Percentiles rank a stretch among this genome's conserved stretches.
Evolutionary conservation across 345 rosid genomes (phyloP).

Genomic region (Aquilaria sinensis): DNA sequence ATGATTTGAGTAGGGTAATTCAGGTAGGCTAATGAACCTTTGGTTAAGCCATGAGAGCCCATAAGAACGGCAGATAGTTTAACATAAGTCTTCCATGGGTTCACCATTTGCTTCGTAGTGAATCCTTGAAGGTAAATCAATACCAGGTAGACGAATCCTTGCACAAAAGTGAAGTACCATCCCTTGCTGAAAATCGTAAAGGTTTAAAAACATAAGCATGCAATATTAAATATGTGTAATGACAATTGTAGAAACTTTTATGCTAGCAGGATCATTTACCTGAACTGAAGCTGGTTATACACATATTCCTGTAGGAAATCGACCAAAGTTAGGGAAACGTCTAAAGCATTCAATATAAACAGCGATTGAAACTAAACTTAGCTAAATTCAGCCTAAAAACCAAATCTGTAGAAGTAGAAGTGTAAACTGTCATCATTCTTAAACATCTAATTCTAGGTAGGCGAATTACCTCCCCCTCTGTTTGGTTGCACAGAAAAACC

Average conservation of each 20-base stretch:
- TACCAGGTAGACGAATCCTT: slow-evolving; percentile 72
- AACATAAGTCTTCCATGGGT: slow-evolving; percentile 79
- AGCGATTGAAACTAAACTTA: background rate
- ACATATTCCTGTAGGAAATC: slow-evolving; percentile 69
- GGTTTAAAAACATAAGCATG: background rate
- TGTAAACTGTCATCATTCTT: too few relatives aligned
- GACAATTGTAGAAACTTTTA: background rate
- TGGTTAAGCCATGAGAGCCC: slow-evolving; percentile 88
- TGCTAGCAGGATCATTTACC: slow-evolving; percentile 26
- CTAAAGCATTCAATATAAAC: background rate
- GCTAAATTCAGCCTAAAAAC: background rate
- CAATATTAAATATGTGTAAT: background rate
- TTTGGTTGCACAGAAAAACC: slow-evolving; percentile 1
- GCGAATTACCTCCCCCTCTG: background rate
- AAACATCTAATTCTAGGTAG: too few relatives aligned
- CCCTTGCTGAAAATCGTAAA: slow-evolving; percentile 54
- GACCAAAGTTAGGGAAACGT: background rate
- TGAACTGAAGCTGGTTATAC: slow-evolving; percentile 85
- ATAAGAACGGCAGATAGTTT: slow-evolving; percentile 76
- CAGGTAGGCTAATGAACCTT: slow-evolving; percentile 80
- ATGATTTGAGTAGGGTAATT: slow-evolving; percentile 90
- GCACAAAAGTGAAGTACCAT: slow-evolving; percentile 88
- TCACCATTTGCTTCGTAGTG: slow-evolving; percentile 78
- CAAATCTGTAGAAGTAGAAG: too few relatives aligned
- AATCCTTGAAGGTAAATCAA: slow-evolving; percentile 73